Evolutionary conservation across 345 rosid species (phyloP).

Genomic region (Gynandropsis gynandra): DNA sequence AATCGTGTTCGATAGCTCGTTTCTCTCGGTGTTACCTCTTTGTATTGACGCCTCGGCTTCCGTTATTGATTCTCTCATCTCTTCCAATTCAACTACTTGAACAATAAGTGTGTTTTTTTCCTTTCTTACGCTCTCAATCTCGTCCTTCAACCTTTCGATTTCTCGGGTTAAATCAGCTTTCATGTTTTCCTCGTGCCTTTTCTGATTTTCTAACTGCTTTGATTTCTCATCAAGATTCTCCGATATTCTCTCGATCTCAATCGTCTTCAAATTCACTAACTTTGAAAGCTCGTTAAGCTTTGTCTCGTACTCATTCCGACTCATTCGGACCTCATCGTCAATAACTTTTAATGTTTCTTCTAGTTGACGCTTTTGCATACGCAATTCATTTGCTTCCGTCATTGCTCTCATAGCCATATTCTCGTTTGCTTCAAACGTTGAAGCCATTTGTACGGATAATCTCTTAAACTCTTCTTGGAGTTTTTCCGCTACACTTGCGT

Average conservation of each 20-base stretch:
- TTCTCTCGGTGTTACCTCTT: constrained; percentile 34
- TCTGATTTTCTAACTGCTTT: constrained; percentile 41
- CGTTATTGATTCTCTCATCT: constrained; percentile 32
- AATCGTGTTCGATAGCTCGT: constrained; percentile 32
- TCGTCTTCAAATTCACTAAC: constrained; percentile 35
- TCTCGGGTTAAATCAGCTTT: constrained; percentile 31
- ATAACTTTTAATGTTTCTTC: constrained; percentile 59
- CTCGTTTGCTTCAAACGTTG: constrained; percentile 74
- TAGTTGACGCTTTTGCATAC: constrained; percentile 46
- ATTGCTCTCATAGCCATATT: constrained; percentile 70
- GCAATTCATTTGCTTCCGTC: constrained; percentile 59
- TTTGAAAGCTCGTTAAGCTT: constrained; percentile 41
- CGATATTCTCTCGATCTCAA: constrained; percentile 38
- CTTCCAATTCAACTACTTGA: constrained; percentile 41
- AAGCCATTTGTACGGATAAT: constrained; percentile 69
- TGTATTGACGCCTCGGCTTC: constrained; percentile 40
- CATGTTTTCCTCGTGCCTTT: constrained; percentile 45
- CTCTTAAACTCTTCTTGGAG: constrained; percentile 76
- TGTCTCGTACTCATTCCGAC: constrained; percentile 41
- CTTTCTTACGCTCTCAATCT: constrained; percentile 33
- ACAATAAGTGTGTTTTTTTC: constrained; percentile 27
- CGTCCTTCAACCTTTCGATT: constrained; percentile 34
- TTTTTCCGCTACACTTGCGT: constrained; percentile 66
- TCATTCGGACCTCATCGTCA: constrained; percentile 41
- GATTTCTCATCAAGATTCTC: constrained; percentile 44